These are phyloP conservation scores for Clitopilus passeckerianus DNA, from an alignment of 768 basidiomycete species.

Conservation along the genomic window DNA sequence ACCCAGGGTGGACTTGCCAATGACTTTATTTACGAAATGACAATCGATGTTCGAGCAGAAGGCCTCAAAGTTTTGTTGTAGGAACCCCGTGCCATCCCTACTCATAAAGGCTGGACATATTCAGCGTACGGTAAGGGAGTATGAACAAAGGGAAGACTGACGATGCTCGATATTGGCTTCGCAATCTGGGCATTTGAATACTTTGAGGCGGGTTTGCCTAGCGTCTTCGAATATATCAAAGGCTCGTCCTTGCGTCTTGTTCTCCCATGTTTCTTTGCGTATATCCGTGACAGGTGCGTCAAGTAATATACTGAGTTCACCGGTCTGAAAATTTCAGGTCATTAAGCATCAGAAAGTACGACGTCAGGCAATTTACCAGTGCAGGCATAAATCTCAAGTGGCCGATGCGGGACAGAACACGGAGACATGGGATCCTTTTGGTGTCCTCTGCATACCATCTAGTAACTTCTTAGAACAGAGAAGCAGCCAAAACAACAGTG, in stretches of 20 bases:
- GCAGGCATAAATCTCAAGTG: slow-evolving; percentile 15
- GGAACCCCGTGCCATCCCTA: slow-evolving; percentile 38
- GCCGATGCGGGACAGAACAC: slow-evolving; percentile 10
- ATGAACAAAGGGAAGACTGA: no score
- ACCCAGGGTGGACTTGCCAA: slow-evolving; percentile 37
- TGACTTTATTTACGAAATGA: slow-evolving; percentile 13
- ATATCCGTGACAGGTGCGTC: no score
- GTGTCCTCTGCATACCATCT: slow-evolving; percentile 31
- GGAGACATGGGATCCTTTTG: slow-evolving; percentile 14
- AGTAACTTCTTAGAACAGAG: neutral
- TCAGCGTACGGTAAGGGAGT: no score
- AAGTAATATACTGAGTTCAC: no score
- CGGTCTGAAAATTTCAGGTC: no score
- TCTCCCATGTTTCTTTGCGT: no score
- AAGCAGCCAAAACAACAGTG: neutral
- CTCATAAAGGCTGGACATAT: slow-evolving; percentile 38
- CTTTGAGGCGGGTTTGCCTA: slow-evolving; percentile 3
- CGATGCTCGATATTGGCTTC: slow-evolving; percentile 14
- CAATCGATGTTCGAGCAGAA: slow-evolving; percentile 29
- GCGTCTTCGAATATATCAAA: no score
- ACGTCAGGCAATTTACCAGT: slow-evolving; percentile 12
- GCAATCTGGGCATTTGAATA: slow-evolving; percentile 25
- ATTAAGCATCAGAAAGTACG: neutral
- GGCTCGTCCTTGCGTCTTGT: no score
- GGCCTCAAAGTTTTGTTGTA: slow-evolving; percentile 33